Evolutionary conservation across 192 early-diverging fungal species (phyloP), one percentile per base, ranked within the genome.

Genomic region (Phlyctochytrium bullatum): DNA sequence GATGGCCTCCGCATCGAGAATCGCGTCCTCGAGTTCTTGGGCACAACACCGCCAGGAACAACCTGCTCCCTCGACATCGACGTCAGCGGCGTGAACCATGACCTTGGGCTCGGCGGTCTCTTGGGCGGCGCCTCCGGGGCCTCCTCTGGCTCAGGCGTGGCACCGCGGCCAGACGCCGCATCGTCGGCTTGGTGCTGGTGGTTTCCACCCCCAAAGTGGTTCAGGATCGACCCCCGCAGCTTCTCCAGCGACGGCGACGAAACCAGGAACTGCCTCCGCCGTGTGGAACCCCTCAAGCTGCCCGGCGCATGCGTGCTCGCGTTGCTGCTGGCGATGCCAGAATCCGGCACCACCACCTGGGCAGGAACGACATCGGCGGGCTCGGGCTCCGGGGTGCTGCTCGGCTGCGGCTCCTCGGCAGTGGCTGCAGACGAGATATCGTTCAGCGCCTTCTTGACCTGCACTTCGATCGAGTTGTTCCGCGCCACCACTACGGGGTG

Each of bases 31-130:
- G 12, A 6, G 54, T 28, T 57, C 20, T 14, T 28, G 12, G 16
- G 16, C 14, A 25, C 4, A 14, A 57, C 16, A 6, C 54, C 54
- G 10, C 54, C 54, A 57, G 54, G 20, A 10, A 57, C 54, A 6
- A 57, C 54, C 6, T 10, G 4, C 54, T 57, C 54, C 27, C 54
- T 57, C 14, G 16, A 20, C 54, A 57, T 57, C 14, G 16, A 20
- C 54, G 25, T 57, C 16, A 57, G 54, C 27, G 54, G 54, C 14
- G 54, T 10, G 27, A 57, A 57, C 54, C 54, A 57, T 6, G 6
- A 20, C 27, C 54, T 57, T 10, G 54, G 54, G 54, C 54, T 57
- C 27, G 20, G 54, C 20, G 40, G 6, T 47, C 10, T 47, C 10
- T 6, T 47, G 40, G 40, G 40, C 6, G 40, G 40, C 10, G 40